Conservation (phyloP, 129 eudicot genomes). For the Dittrichia graveolens region DNA sequence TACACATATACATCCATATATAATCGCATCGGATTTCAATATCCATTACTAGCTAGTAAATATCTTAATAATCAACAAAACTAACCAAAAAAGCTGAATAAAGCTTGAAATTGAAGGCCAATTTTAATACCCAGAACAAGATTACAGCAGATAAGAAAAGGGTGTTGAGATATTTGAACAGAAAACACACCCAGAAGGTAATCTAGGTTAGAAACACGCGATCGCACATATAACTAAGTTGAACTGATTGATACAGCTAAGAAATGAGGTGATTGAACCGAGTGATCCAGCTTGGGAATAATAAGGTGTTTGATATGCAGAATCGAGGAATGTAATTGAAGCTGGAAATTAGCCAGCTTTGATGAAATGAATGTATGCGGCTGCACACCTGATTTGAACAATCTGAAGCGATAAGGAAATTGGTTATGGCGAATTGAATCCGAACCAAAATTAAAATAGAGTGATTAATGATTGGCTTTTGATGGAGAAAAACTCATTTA, state of each 20-base stretch:
- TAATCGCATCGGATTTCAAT: conserved; percentile 15
- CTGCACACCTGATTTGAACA: conserved; percentile 25
- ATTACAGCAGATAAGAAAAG: background rate
- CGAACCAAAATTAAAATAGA: background rate
- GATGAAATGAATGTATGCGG: conserved; percentile 26
- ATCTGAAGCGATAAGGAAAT: conserved; percentile 21
- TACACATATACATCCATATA: background rate
- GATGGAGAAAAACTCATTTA: no score
- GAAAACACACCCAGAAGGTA: no score
- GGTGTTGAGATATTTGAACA: conserved; percentile 5
- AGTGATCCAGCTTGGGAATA: background rate
- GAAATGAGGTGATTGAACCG: conserved; percentile 11
- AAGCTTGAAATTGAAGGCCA: background rate
- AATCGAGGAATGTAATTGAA: background rate
- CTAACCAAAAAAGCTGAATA: background rate
- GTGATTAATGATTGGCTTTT: no score
- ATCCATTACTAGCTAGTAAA: background rate
- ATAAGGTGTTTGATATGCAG: background rate
- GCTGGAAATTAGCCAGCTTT: conserved; percentile 21
- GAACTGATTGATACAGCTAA: conserved; percentile 12
- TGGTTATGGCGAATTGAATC: background rate
- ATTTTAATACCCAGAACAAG: background rate
- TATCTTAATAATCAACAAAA: conserved; percentile 8
- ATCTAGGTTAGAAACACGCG: background rate
- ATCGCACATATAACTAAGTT: conserved; percentile 2